Base-by-base conservation (phyloP, 2,329 filamentous ascomycete species). In the Apiospora kogelbergensis region DNA sequence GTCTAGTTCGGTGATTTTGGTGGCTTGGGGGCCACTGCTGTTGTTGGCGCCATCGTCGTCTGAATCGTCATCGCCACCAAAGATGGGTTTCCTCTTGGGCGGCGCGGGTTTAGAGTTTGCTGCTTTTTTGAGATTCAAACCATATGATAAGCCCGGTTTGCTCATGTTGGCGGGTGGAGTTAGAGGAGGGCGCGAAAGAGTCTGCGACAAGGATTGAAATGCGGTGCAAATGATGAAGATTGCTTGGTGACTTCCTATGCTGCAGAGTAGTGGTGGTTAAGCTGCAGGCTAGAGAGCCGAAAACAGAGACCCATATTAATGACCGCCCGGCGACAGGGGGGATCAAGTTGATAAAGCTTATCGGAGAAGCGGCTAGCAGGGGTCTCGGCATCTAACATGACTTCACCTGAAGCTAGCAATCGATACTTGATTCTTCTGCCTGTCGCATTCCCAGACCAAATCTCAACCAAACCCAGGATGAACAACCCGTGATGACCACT, bases 121-220 rank as follows among this genome's bases (percentile, higher is more conserved):
- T 78, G 91, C 92, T 75, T 89, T 90, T 65, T 84, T 80, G 60
- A 89, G 73, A 75, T 87, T 91, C 46, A 92, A 83, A 66, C 90
- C 90, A 73, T 85, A 86, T 24, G 84, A 84, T 67, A 88, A 80
- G 6, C 80, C 79, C 22, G 75, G 73, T 22, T 60, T 78, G 40
- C 73, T 78, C 77, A 79, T 79, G 4, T 37, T 60, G 53, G 53
- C 30, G 53, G 33, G 9, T 37, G 30, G 3, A 13, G 13, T 10
- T 20, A 17, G 11, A 57, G n/a, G n/a, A n/a, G n/a, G n/a, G n/a
- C n/a, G n/a, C n/a, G n/a, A n/a, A n/a, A n/a, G n/a, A n/a, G n/a
- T 37, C 7, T 22, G 30, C 53, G 53, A 60, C 30, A 13, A 26
- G 33, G 17, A 20, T n/a, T n/a, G 30, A 20, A 9, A 37, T 60